These are phyloP conservation scores for Epichloe gansuensis DNA, from an alignment of 2,329 filamentous ascomycete genomes.

Conservation along the genomic window DNA sequence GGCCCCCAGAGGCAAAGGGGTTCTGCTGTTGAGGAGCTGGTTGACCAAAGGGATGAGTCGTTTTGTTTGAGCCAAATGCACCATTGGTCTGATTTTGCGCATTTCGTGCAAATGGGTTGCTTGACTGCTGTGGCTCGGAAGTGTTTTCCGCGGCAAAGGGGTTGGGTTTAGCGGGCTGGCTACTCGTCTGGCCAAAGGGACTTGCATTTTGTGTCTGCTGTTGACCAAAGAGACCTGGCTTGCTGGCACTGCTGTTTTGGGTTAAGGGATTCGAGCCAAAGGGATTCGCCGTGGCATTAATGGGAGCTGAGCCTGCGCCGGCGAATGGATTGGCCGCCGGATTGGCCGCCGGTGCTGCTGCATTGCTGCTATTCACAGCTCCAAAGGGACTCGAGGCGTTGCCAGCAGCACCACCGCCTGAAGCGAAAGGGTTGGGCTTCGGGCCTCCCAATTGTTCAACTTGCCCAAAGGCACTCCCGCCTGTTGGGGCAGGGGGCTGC, in stretches of 20 bases:
- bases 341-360: constrained; percentile 10
- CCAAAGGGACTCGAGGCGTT: constrained; percentile 14
- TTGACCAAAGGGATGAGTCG: constrained; percentile 15
- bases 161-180: constrained; percentile 9
- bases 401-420: constrained; percentile 8
- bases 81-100: constrained; percentile 4
- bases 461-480: constrained; percentile 20
- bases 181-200: constrained; percentile 12
- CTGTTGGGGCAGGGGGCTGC: constrained; percentile 9
- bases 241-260: neutral
- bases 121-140: constrained; percentile 8
- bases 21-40: constrained; percentile 10
- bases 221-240: constrained; percentile 12
- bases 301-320: neutral
- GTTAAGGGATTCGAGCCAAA: constrained; percentile 13
- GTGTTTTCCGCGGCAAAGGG: constrained; percentile 16
- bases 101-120: constrained; percentile 14
- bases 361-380: constrained; percentile 10
- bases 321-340: constrained; percentile 17
- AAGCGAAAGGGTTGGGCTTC: constrained; percentile 26
- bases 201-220: constrained; percentile 5
- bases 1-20: constrained; percentile 13
- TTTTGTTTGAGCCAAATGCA: constrained; percentile 12
- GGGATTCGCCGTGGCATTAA: constrained; percentile 12
- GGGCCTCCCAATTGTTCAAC: constrained; percentile 25